Evolutionary conservation across 805 yeast species (phyloP).

Genomic region (Ogataea paradorogensis): DNA sequence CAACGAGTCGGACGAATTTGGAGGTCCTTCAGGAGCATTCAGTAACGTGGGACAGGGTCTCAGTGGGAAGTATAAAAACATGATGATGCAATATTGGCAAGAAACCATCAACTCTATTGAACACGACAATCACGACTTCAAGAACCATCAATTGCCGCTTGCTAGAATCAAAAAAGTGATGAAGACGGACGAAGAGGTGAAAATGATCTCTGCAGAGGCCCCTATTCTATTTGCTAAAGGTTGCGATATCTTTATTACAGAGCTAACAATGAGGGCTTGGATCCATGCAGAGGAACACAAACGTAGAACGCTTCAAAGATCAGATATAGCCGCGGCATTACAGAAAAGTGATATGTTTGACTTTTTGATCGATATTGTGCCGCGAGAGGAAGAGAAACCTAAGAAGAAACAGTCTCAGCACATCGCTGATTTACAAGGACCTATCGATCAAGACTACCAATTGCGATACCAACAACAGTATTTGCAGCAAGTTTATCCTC

Average conservation of each 20-base stretch:
- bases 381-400: constrained; percentile 76
- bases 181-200: constrained; percentile 96
- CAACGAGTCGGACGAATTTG: constrained; percentile 39
- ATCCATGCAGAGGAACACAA: constrained; percentile 96
- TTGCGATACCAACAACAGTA: constrained; percentile 22
- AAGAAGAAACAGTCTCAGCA: constrained; percentile 30
- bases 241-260: constrained; percentile 95
- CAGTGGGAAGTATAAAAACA: constrained; percentile 73
- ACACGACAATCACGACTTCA: constrained; percentile 84
- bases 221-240: constrained; percentile 97
- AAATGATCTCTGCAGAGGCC: constrained; percentile 98
- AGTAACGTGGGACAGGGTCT: constrained; percentile 92
- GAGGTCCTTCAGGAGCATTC: constrained; percentile 36
- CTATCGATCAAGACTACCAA: constrained; percentile 19
- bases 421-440: constrained; percentile 23
- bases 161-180: constrained; percentile 96
- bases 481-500: constrained; percentile 18
- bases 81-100: constrained; percentile 98
- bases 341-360: constrained; percentile 97
- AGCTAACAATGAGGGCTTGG: constrained; percentile 98
- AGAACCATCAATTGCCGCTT: constrained; percentile 89
- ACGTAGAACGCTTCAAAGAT: constrained; percentile 88
- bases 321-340: constrained; percentile 93
- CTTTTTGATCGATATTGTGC: constrained; percentile 92
- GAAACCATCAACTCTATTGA: constrained; percentile 90